These are phyloP conservation scores for Cordyceps farinosa DNA, from an alignment of 2,329 filamentous ascomycete species.

Conservation along the genomic window DNA sequence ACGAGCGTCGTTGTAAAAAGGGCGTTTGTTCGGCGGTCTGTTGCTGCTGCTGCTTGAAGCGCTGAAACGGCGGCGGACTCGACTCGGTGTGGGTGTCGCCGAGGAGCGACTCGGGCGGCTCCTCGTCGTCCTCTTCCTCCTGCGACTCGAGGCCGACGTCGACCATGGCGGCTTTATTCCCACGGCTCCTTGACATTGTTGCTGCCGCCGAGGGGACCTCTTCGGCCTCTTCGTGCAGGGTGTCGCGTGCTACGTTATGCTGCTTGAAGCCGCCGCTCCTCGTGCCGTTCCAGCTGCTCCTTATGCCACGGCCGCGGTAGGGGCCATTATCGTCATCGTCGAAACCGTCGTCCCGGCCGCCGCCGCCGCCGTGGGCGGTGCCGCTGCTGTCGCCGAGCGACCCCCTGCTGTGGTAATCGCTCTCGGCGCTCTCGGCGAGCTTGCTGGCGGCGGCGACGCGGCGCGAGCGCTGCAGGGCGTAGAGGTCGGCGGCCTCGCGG, in stretches of 20 bases:
- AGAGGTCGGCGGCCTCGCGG: conserved; percentile 88
- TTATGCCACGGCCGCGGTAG: conserved; percentile 53
- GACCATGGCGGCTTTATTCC: conserved; percentile 62
- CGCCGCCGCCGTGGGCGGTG: no score
- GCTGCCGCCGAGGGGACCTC: conserved; percentile 38
- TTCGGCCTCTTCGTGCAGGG: conserved; percentile 40
- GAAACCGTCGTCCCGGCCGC: conserved; percentile 20
- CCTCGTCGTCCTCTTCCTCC: conserved; percentile 49
- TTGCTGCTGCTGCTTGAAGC: conserved; percentile 41
- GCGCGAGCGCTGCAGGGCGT: conserved; percentile 84
- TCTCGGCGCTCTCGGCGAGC: conserved; percentile 80
- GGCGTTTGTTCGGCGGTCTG: conserved; percentile 34
- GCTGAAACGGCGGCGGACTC: conserved; percentile 60
- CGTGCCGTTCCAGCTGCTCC: conserved; percentile 62
- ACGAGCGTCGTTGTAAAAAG: conserved; percentile 40
- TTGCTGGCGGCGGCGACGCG: conserved; percentile 82
- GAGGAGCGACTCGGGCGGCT: conserved; percentile 58
- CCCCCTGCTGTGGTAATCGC: conserved; percentile 51
- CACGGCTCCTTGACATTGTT: conserved; percentile 35
- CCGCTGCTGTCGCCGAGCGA: conserved; percentile 32
- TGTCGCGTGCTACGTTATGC: conserved; percentile 27
- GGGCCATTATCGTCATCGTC: conserved; percentile 29
- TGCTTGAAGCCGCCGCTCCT: conserved; percentile 38
- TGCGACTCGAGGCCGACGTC: conserved; percentile 79
- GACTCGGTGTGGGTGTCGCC: conserved; percentile 50